phyloP scores from a whole-genome alignment of 345 rosid genomes.

The Populus ilicifolia region DNA sequence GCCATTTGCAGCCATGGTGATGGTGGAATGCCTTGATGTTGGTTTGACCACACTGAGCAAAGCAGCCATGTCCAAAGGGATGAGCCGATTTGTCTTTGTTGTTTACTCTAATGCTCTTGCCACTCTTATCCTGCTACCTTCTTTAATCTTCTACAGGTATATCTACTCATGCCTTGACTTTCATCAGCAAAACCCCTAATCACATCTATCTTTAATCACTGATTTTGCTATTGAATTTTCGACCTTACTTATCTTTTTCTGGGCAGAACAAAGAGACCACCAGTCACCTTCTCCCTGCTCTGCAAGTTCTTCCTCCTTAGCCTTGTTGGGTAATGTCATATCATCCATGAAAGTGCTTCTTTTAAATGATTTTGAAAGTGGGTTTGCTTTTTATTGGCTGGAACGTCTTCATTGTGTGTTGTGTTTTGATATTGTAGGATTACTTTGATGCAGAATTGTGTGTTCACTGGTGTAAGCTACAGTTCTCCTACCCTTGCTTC shows the following conservation, averaged over 20 bases:
- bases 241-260: neutral
- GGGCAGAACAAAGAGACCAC: constrained; percentile 36
- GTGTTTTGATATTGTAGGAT: constrained; percentile 30
- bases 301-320: constrained; percentile 46
- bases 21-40: constrained; percentile 32
- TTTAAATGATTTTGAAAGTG: neutral
- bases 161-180: too few species aligned
- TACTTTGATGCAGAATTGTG: constrained; percentile 47
- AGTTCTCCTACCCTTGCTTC: constrained; percentile 58
- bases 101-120: constrained; percentile 44
- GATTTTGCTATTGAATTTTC: neutral
- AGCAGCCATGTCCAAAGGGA: constrained; percentile 50
- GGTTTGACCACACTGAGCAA: constrained; percentile 45
- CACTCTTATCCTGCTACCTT: constrained; percentile 30
- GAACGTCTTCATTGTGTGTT: neutral
- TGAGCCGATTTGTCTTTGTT: constrained; percentile 40
- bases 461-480: constrained; percentile 44
- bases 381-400: neutral
- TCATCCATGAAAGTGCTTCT: neutral
- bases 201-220: neutral
- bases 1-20: constrained; percentile 46
- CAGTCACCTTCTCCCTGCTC: constrained; percentile 36
- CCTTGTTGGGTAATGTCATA: constrained; percentile 37
- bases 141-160: constrained; percentile 31
- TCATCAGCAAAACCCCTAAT: neutral